These are phyloP conservation scores for Tolypocladium pustulatum DNA, from an alignment of 2,329 filamentous ascomycete genomes.

Conservation along the genomic window DNA sequence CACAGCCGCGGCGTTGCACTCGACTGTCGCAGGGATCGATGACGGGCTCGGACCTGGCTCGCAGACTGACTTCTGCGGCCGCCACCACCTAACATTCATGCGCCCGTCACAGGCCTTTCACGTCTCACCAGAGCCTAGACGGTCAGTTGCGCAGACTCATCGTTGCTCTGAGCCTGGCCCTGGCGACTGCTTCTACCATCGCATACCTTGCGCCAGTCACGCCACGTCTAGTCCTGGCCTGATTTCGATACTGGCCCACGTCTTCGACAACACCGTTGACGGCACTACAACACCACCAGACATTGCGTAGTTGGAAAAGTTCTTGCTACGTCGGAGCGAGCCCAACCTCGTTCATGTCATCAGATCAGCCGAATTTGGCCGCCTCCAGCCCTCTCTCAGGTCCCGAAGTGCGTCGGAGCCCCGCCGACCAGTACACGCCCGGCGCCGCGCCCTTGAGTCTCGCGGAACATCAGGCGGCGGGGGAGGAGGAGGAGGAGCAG, in stretches of 20 bases:
- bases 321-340: background rate
- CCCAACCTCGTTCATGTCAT: background rate
- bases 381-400: background rate
- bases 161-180: background rate
- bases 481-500: background rate
- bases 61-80: background rate
- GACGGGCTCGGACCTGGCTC: background rate
- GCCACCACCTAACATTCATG: background rate
- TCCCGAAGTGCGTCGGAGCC: background rate
- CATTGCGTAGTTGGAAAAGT: background rate
- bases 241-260: background rate
- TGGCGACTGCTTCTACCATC: background rate
- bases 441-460: background rate
- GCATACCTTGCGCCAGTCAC: background rate
- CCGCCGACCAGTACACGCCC: background rate
- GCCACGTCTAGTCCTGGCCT: background rate
- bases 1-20: background rate
- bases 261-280: background rate
- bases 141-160: background rate
- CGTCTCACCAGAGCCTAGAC: background rate
- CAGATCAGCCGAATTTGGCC: background rate
- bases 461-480: background rate
- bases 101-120: background rate
- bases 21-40: background rate
- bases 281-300: background rate